Evolutionary conservation across 2,329 filamentous ascomycete genomes (phyloP), one percentile per base, ranked within the genome.

Genomic region (Plectosphaerella cucumerina): DNA sequence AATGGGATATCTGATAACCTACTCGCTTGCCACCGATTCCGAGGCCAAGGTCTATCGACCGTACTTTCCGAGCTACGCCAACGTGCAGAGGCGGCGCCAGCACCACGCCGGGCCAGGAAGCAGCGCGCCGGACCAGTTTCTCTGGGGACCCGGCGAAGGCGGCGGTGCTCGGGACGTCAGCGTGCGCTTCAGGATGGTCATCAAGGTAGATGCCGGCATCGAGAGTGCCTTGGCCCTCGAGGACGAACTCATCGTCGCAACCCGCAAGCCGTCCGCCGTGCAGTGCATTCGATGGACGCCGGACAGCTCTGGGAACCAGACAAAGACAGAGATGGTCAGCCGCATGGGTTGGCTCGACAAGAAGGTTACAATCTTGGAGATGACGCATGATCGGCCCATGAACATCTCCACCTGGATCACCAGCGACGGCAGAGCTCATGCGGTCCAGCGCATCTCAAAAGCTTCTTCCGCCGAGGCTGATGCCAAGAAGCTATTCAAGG

Each of bases 221-320:
- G 85, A 86, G 59, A 89, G 86, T 61, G 90, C 89, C 11, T 73
- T 97, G 50, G 93, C 94, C 3, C 78, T 97, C 20, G 94, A 97
- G 58, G 90, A 96, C 50, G 94, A 97, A 67, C 75, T 99, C 39
- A 78, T 97, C 20, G 92, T 99, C 48, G 90, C 94, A 5, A 99
- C 94, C 1, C 78, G 84, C 51, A 96, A 94, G 63, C 94, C 94
- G 4, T 86, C 92, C 1, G 93, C 94, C n/a, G 84, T 97, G 15
- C 94, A 99, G 68, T 97, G 92, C 70, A 97, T 99, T 59, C 84
- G 89, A 52, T 99, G 94, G 94, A 88, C 87, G 0, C 89, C 92
- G 1, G 92, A 96, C 65, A 86, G 80, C 57, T 81, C 78, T 33
- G 89, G 89, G 18, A 87, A 81, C 54, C 93, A 97, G 69, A 97